A percentile compares a stretch with the other conserved stretches of the same genome.
phyloP scores from a whole-genome alignment of 352 stramenopile genomes.

The Phytophthora pistaciae region DNA sequence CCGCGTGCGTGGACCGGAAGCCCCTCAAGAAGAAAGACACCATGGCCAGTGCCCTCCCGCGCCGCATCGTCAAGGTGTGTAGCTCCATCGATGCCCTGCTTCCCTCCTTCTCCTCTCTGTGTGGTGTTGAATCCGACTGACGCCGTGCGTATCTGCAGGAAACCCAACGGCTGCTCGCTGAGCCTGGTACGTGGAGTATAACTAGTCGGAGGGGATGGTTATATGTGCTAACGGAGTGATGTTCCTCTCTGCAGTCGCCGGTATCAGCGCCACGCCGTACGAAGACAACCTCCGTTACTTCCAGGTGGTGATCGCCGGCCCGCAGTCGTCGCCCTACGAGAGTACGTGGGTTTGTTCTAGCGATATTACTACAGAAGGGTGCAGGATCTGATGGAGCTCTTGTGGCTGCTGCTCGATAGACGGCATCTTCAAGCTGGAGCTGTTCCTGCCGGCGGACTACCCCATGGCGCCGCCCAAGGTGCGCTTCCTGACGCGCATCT shows the following conservation, averaged over 20 bases:
- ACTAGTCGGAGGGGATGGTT: not conserved
- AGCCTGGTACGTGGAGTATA: constrained; percentile 77
- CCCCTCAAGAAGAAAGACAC: constrained; percentile 13
- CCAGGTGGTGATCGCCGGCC: constrained; percentile 97
- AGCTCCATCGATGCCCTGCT: not conserved
- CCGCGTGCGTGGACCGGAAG: constrained; percentile 1
- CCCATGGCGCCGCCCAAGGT: constrained; percentile 98
- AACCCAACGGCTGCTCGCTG: constrained; percentile 95
- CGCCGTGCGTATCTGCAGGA: constrained; percentile 62
- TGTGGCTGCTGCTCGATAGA: constrained; percentile 43
- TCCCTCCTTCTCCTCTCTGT: not conserved
- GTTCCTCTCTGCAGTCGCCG: constrained; percentile 72
- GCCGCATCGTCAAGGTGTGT: constrained; percentile 79
- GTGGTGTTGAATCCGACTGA: not conserved
- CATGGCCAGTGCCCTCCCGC: constrained; percentile 72
- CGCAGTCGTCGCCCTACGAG: constrained; percentile 96
- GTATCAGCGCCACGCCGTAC: constrained; percentile 97
- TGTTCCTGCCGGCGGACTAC: constrained; percentile 98
- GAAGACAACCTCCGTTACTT: constrained; percentile 99
- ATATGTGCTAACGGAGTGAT: not conserved
- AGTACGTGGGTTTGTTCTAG: constrained; percentile 54
- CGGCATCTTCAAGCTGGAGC: constrained; percentile 96
- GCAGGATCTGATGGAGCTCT: not conserved
- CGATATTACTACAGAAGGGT: constrained; percentile 15
- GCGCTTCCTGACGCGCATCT: constrained; percentile 98